Percentiles rank a stretch among this genome's conserved stretches.
Conservation (phyloP, 148 eudicot genomes). For the Beta vulgaris region DNA sequence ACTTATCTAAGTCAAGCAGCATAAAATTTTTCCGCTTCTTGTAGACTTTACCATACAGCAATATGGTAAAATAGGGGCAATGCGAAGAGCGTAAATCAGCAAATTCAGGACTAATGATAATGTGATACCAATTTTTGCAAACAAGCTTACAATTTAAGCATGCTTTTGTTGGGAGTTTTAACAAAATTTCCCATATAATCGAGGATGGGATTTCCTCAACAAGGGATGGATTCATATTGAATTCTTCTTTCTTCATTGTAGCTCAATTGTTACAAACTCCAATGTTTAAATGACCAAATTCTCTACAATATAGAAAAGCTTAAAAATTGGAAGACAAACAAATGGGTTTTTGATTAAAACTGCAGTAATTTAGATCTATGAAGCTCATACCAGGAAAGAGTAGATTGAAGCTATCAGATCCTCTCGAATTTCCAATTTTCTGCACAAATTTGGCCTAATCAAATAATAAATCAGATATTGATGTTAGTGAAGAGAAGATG, state of each 20-base stretch:
- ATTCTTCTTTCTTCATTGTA: neutral
- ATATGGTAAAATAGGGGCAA: neutral
- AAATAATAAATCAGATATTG: neutral
- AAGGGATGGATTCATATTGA: neutral
- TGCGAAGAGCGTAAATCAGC: neutral
- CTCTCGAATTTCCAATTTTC: neutral
- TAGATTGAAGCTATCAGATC: neutral
- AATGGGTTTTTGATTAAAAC: neutral
- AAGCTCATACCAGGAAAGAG: neutral
- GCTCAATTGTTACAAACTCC: neutral
- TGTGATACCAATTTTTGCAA: slow-evolving; percentile 10
- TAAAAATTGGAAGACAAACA: neutral
- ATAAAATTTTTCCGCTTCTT: neutral
- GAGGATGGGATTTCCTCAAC: neutral
- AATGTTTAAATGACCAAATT: neutral
- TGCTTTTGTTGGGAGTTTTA: neutral
- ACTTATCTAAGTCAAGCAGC: neutral
- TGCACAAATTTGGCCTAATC: neutral
- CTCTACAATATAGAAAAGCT: neutral
- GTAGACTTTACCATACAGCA: neutral
- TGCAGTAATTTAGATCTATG: neutral
- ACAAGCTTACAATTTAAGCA: slow-evolving; percentile 17
- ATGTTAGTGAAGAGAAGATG: neutral
- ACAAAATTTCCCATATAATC: neutral
- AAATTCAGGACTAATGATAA: neutral